These are phyloP conservation scores for Cucurbitaria berberidis DNA, from an alignment of 2,329 filamentous ascomycete genomes.

Conservation along the genomic window DNA sequence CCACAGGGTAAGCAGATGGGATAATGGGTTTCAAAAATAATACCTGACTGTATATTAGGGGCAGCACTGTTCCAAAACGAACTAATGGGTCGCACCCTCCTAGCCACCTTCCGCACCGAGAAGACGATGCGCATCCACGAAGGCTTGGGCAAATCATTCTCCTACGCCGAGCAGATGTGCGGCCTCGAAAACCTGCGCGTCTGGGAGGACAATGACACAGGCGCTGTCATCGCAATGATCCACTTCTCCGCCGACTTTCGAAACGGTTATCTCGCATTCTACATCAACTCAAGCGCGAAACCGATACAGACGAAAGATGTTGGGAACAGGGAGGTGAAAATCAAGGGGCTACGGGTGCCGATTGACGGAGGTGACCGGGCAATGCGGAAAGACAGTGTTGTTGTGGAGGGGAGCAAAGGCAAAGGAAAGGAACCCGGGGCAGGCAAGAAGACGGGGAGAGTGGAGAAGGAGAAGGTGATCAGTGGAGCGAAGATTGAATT, in stretches of 20 bases:
- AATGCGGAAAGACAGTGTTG: conserved; percentile 31
- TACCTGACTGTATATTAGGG: conserved; percentile 12
- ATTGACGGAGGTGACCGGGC: conserved; percentile 22
- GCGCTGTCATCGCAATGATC: conserved; percentile 53
- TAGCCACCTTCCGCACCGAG: conserved; percentile 52
- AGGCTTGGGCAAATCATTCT: conserved; percentile 49
- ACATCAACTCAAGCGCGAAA: conserved; percentile 49
- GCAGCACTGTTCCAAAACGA: conserved; percentile 54
- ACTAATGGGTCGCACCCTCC: conserved; percentile 53
- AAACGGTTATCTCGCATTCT: conserved; percentile 53
- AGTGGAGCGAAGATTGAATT: conserved; percentile 54
- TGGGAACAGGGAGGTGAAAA: conserved; percentile 47
- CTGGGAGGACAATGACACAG: conserved; percentile 53
- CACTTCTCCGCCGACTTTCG: conserved; percentile 54
- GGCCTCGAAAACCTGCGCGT: conserved; percentile 56
- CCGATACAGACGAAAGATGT: conserved; percentile 52
- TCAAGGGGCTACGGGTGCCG: conserved; percentile 52
- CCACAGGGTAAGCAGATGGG: conserved; percentile 25
- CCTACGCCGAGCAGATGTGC: conserved; percentile 57
- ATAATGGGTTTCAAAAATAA: background rate
- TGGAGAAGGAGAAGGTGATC: conserved; percentile 50
- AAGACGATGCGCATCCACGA: conserved; percentile 55
- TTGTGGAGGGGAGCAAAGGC: conserved; percentile 12
- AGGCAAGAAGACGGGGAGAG: conserved; percentile 8
- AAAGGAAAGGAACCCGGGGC: conserved; percentile 11